Base-by-base conservation (phyloP, 2,329 filamentous ascomycete genomes). In the Monilinia laxa region DNA sequence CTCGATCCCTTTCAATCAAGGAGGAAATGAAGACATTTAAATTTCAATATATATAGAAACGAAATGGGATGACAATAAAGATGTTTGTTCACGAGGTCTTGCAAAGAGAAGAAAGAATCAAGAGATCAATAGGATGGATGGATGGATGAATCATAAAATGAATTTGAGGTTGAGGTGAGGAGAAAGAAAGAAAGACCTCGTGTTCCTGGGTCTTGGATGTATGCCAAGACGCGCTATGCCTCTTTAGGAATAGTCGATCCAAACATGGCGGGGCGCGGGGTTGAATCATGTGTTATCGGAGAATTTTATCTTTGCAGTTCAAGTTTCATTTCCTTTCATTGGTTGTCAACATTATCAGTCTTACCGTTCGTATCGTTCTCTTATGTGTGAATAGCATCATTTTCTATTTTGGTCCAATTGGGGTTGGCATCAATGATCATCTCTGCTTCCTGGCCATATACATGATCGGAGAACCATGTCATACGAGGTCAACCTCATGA, bases 1-100 rank as follows among this genome's bases (percentile, higher is more conserved):
- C 9, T 18, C 31, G 25, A 7, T 51, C 45, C 40, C 38, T 38
- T 54, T 9, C 42, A 42, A n/a, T 31, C 60, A 63, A 16, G 51
- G 35, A 14, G 60, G 60, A 56, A 54, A 55, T n/a, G 52, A 42
- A 56, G 60, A 56, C 60, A 63, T 63, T 45, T 55, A 42, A 25
- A 63, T 63, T 42, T 42, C 49, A 42, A 28, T 28, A 9, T 23
- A 28, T 28, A 9, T 23, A 53, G 55, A n/a, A 20, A 31, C 25
- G 31, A 9, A 55, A 31, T 23, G 31, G 28, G n/a, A 25, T 18
- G 11, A 42, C 35, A 45, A 31, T 55, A 11, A 31, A 63, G 18
- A 20, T n/a, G 11, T n/a, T 20, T 42, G 35, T 16, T 23, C 60
- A 63, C 60, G 60, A 42, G 60, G 35, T 42, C 49, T 16, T 54